Conservation (phyloP, 768 basidiomycete species). For the Collybia sp. region DNA sequence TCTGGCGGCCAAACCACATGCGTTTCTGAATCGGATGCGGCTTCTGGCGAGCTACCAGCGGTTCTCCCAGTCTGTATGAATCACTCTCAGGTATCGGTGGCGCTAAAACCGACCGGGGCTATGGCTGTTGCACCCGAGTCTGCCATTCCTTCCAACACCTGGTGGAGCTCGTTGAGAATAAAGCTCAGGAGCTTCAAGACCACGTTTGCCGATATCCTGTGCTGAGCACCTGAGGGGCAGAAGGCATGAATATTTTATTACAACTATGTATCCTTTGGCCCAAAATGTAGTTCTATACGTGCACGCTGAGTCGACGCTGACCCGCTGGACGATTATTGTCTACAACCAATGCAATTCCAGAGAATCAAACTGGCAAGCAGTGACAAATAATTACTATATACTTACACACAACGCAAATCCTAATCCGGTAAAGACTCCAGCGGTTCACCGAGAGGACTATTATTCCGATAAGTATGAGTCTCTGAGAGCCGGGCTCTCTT, state of each 20-base stretch:
- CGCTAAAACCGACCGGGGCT: slow-evolving; percentile 6
- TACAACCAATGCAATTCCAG: too few species aligned
- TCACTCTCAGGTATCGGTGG: neutral
- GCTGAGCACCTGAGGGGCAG: too few species aligned
- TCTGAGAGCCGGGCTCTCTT: slow-evolving; percentile 32
- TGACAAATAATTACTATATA: neutral
- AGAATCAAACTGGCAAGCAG: too few species aligned
- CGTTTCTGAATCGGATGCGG: slow-evolving; percentile 9
- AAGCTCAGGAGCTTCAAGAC: slow-evolving; percentile 15
- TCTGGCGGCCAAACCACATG: slow-evolving; percentile 19
- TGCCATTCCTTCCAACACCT: slow-evolving; percentile 3
- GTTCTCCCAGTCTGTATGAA: slow-evolving; percentile 1
- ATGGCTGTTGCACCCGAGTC: neutral
- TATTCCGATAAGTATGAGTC: slow-evolving; percentile 21
- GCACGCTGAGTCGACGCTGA: too few species aligned
- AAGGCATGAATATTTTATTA: too few species aligned
- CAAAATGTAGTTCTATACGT: too few species aligned
- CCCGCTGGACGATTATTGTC: too few species aligned
- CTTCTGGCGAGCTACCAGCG: slow-evolving; percentile 19
- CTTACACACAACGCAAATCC: neutral
- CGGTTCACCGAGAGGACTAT: slow-evolving; percentile 3
- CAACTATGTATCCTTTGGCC: too few species aligned
- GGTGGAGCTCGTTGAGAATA: slow-evolving; percentile 12
- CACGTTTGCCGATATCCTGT: neutral
- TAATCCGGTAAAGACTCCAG: slow-evolving; percentile 7